Percentiles rank a stretch among this genome's conserved stretches.
Evolutionary conservation across 2,329 filamentous ascomycete species (phyloP).

Genomic region (Ophiocordyceps unilateralis): DNA sequence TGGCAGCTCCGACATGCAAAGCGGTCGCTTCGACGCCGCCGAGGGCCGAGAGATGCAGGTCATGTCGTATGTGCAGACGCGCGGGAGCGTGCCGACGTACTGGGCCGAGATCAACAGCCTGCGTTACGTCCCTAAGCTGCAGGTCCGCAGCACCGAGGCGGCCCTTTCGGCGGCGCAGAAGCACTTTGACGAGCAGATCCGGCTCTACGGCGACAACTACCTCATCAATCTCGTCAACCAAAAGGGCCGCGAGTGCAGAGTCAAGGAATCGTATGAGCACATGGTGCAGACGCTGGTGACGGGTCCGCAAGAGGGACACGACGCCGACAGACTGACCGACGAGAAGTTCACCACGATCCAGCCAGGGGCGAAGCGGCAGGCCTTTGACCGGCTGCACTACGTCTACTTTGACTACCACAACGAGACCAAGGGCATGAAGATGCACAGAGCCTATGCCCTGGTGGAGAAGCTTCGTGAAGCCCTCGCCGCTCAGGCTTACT

Average conservation of each 20-base stretch:
- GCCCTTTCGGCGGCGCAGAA: conserved; percentile 62
- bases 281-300: conserved; percentile 64
- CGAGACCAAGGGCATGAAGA: conserved; percentile 87
- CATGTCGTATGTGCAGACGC: conserved; percentile 86
- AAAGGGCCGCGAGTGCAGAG: conserved; percentile 71
- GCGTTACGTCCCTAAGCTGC: conserved; percentile 77
- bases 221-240: conserved; percentile 96
- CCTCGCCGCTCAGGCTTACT: conserved; percentile 70
- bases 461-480: conserved; percentile 67
- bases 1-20: conserved; percentile 58
- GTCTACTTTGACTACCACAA: conserved; percentile 98
- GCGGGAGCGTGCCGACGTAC: conserved; percentile 87
- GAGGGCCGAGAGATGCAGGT: conserved; percentile 67
- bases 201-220: conserved; percentile 89
- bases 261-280: conserved; percentile 90
- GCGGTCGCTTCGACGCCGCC: conserved; percentile 44
- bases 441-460: conserved; percentile 78
- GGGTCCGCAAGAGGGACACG: conserved; percentile 45
- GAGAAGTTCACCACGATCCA: conserved; percentile 77
- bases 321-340: conserved; percentile 47
- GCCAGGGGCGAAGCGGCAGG: conserved; percentile 34
- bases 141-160: conserved; percentile 69
- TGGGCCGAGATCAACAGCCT: conserved; percentile 95
- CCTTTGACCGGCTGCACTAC: conserved; percentile 80
- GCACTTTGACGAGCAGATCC: conserved; percentile 89